Base-by-base conservation (phyloP, 2,329 filamentous ascomycete species). In the Stachybotrys echinatus region DNA sequence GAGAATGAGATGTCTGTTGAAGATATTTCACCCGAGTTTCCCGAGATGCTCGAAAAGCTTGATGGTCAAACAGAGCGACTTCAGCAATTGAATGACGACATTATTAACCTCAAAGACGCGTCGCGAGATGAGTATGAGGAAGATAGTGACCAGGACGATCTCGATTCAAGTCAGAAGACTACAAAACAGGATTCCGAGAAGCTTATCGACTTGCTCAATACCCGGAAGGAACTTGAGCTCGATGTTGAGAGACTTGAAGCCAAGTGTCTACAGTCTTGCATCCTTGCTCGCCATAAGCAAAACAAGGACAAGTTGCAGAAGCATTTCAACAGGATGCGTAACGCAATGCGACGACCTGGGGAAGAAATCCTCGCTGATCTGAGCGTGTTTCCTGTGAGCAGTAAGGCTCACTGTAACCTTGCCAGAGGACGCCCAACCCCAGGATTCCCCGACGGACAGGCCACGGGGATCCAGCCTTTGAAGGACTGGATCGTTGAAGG, bases 361-460 rank as follows among this genome's bases (percentile, higher is more conserved):
- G 21, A 43, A 17, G n/a, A 42, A 19, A 18, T 42, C 6, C 8
- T 7, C 14, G 45, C 23, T 7, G 5, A 43, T 12, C 21, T 43
- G 1, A 38, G 37, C 4, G 52, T 58, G 1, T 52, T 53, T 17
- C 53, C 56, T 2, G 48, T 55, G 2, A 55, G 52, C 45, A 52
- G 53, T 23, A 47, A 48, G 14, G 55, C 56, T 2, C 52, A 52
- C 12, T 40, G 23, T 5, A 12, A 18, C 3, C 27, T 56, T 14
- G 48, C 39, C 5, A 21, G 10, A 19, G 27, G 22, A 17, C 8
- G 34, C 2, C 23, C 31, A 3, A 12, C 42, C 2, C 8, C 42
- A 3, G 53, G 50, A 1, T 58, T 58, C 17, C 42, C 47, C 1
- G 22, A 51, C 10, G 2, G 3, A 0, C n/a, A 48, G 17, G 50